These are phyloP conservation scores for Acacia crassicarpa DNA, from an alignment of 306 rosid genomes.

Conservation along the genomic window DNA sequence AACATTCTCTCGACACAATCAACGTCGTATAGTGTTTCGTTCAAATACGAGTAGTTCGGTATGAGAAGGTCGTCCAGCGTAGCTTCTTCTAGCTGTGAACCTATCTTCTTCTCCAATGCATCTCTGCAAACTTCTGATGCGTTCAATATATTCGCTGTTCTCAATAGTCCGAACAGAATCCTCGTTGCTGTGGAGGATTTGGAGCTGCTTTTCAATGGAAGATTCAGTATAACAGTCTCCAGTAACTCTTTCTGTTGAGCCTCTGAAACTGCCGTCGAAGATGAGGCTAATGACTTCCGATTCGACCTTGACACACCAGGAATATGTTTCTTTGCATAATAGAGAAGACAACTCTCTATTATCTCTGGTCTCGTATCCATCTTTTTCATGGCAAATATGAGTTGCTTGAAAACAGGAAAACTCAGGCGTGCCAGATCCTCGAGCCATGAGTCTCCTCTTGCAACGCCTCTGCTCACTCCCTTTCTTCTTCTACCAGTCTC, in stretches of 20 bases:
- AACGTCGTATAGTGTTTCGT: conserved; percentile 87
- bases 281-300: conserved; percentile 56
- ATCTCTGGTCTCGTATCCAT: conserved; percentile 60
- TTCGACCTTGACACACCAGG: conserved; percentile 79
- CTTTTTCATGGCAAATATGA: conserved; percentile 62
- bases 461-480: conserved; percentile 28
- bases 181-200: conserved; percentile 61
- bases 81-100: conserved; percentile 81
- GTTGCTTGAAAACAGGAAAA: conserved; percentile 64
- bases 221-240: conserved; percentile 67
- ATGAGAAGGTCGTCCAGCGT: conserved; percentile 87
- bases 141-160: conserved; percentile 77
- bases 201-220: conserved; percentile 63
- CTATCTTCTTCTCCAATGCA: conserved; percentile 84
- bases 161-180: conserved; percentile 68
- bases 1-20: conserved; percentile 82
- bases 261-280: conserved; percentile 51
- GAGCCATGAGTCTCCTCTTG: conserved; percentile 62
- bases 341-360: conserved; percentile 74
- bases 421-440: conserved; percentile 72
- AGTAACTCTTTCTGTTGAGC: conserved; percentile 76
- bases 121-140: conserved; percentile 67
- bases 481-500: conserved; percentile 58
- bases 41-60: conserved; percentile 88
- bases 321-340: conserved; percentile 79